A percentile compares a stretch with the other conserved stretches of the same genome.
phyloP scores from a whole-genome alignment of 306 rosid species.

The Malus sylvestris region DNA sequence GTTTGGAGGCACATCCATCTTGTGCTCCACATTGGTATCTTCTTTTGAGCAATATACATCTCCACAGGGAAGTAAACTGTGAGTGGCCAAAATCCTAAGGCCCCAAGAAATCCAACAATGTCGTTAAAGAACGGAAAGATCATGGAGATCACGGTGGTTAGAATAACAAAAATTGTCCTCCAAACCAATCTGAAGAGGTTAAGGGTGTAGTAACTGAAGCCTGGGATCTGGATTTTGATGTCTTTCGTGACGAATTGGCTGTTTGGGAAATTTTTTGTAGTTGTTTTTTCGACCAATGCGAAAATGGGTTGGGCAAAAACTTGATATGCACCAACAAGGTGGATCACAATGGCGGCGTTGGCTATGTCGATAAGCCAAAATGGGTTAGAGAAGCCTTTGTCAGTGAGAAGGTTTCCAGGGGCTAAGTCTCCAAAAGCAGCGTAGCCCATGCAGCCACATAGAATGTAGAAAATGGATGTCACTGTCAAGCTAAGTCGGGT shows the following conservation, averaged over 20 bases:
- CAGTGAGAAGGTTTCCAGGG: slow-evolving; percentile 66
- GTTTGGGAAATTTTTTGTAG: slow-evolving; percentile 20
- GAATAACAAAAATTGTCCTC: slow-evolving; percentile 52
- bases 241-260: slow-evolving; percentile 39
- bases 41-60: no score
- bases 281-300: slow-evolving; percentile 40
- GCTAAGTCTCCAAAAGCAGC: slow-evolving; percentile 59
- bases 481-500: slow-evolving; percentile 31
- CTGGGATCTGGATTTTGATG: slow-evolving; percentile 10
- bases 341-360: slow-evolving; percentile 63
- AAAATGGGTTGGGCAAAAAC: slow-evolving; percentile 60
- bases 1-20: no score
- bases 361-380: slow-evolving; percentile 71
- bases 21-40: no score
- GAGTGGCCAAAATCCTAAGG: no score
- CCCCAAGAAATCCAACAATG: no score
- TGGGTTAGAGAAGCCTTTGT: slow-evolving; percentile 53
- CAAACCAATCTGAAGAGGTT: slow-evolving; percentile 51
- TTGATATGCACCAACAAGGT: slow-evolving; percentile 76
- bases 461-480: slow-evolving; percentile 61
- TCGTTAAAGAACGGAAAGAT: no score
- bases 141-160: no score
- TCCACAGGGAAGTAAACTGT: no score
- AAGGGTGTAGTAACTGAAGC: slow-evolving; percentile 21
- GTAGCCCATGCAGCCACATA: slow-evolving; percentile 64